Conservation (phyloP, 495 filamentous ascomycete species). For the Annulohypoxylon nitens region DNA sequence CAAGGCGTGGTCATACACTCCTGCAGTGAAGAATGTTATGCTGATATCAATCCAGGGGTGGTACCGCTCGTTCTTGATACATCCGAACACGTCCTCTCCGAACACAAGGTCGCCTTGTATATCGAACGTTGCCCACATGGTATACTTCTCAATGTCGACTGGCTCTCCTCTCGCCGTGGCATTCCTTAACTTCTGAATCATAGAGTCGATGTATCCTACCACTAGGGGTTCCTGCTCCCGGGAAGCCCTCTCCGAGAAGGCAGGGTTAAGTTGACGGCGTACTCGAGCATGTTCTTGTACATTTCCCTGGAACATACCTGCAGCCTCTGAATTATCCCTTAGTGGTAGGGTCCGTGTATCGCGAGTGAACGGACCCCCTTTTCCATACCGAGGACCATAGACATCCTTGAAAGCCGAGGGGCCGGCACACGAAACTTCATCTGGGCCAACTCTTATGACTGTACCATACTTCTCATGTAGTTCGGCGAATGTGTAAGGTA, state of each 20-base stretch:
- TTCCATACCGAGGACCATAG: slow-evolving; percentile 41
- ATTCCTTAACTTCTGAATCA: slow-evolving; percentile 56
- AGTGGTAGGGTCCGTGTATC: slow-evolving; percentile 52
- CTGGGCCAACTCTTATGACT: slow-evolving; percentile 60
- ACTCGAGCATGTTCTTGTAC: slow-evolving; percentile 54
- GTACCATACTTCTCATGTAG: slow-evolving; percentile 61
- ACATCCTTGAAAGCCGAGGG: slow-evolving; percentile 38
- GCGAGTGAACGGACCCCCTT: slow-evolving; percentile 51
- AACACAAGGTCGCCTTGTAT: slow-evolving; percentile 72
- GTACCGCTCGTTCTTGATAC: slow-evolving; percentile 52
- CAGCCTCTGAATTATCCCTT: slow-evolving; percentile 32
- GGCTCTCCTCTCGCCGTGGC: slow-evolving; percentile 31
- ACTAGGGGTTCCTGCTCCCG: slow-evolving; percentile 61
- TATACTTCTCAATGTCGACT: slow-evolving; percentile 62
- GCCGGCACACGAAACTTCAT: slow-evolving; percentile 39
- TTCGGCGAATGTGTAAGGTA: slow-evolving; percentile 51
- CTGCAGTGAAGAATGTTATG: slow-evolving; percentile 37
- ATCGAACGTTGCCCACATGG: slow-evolving; percentile 70
- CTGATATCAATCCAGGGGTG: slow-evolving; percentile 55
- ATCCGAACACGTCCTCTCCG: slow-evolving; percentile 66
- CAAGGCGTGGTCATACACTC: slow-evolving; percentile 40
- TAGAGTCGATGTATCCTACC: slow-evolving; percentile 56
- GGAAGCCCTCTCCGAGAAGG: slow-evolving; percentile 64
- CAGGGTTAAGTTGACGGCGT: slow-evolving; percentile 61
- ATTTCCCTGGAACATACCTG: slow-evolving; percentile 49